Percentiles rank a stretch among this genome's conserved stretches.
Evolutionary conservation across 768 basidiomycete species (phyloP).

Genomic region (Trametes punicea): DNA sequence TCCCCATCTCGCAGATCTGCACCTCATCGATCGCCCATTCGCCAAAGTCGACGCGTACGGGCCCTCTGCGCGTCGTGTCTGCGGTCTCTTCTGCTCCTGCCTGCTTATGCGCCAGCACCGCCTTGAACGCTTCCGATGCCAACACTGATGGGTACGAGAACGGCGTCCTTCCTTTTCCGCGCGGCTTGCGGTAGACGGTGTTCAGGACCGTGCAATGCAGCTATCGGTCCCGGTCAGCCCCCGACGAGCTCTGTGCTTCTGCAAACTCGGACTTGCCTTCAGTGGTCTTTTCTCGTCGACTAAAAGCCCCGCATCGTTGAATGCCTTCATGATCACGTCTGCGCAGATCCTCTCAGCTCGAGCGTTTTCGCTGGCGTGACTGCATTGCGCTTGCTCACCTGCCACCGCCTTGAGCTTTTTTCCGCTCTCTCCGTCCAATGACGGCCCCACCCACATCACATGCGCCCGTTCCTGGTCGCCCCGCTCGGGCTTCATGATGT

Average conservation of each 20-base stretch:
- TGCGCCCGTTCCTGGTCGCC: slow-evolving; percentile 42
- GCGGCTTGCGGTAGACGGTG: slow-evolving; percentile 33
- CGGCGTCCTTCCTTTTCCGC: slow-evolving; percentile 31
- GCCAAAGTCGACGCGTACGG: slow-evolving; percentile 46
- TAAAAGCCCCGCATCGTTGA: slow-evolving; percentile 31
- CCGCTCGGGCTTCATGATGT: slow-evolving; percentile 45
- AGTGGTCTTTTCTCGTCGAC: slow-evolving; percentile 33
- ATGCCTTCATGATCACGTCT: slow-evolving; percentile 33
- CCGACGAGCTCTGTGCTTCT: too few relatives aligned
- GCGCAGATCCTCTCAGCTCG: neutral
- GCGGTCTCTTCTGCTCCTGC: neutral
- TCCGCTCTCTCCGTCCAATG: slow-evolving; percentile 31
- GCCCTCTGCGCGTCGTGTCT: slow-evolving; percentile 13
- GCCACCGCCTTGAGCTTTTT: slow-evolving; percentile 32
- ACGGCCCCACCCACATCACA: slow-evolving; percentile 56
- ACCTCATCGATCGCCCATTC: slow-evolving; percentile 51
- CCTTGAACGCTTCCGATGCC: slow-evolving; percentile 26
- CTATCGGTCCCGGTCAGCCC: slow-evolving; percentile 18
- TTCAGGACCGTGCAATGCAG: slow-evolving; percentile 38
- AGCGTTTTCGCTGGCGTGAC: neutral
- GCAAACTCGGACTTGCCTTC: slow-evolving; percentile 27
- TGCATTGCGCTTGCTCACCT: slow-evolving; percentile 24
- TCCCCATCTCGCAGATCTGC: slow-evolving; percentile 72
- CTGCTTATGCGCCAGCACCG: slow-evolving; percentile 11
- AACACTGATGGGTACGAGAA: slow-evolving; percentile 42